These are phyloP conservation scores for Carex littledalei DNA, from an alignment of 176 grass and related monocot genomes.

Conservation along the genomic window DNA sequence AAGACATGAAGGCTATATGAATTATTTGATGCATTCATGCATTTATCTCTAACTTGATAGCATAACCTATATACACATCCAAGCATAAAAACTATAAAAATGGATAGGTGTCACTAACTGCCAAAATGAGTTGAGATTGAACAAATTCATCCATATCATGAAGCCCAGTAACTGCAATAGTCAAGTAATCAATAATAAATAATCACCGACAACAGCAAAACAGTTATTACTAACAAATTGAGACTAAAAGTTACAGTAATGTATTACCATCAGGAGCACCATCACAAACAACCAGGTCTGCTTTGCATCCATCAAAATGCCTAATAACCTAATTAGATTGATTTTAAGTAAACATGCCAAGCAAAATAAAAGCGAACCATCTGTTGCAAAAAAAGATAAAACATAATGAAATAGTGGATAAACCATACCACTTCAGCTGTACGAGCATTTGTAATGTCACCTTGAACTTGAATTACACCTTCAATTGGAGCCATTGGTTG, in stretches of 20 bases:
- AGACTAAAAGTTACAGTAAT: not conserved
- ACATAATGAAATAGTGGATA: no score
- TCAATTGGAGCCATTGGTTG: constrained; percentile 96
- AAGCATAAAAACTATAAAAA: not conserved
- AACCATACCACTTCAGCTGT: no score
- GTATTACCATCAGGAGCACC: constrained; percentile 88
- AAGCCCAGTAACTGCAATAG: constrained; percentile 75
- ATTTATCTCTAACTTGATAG: not conserved
- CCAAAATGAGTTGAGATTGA: constrained; percentile 97
- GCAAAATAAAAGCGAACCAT: not conserved
- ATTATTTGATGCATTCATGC: not conserved
- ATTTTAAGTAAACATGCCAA: not conserved
- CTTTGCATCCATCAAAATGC: constrained; percentile 97
- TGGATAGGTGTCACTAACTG: constrained; percentile 42
- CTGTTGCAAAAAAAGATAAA: not conserved
- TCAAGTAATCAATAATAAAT: constrained; percentile 12
- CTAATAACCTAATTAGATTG: constrained; percentile 53
- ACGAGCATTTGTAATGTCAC: not conserved
- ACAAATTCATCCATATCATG: constrained; percentile 99
- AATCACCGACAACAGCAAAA: constrained; percentile 15
- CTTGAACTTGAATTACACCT: constrained; percentile 94
- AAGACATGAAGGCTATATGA: not conserved
- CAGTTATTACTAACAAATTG: not conserved
- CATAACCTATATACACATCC: not conserved
- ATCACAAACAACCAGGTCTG: constrained; percentile 85